Percentiles rank a stretch among this genome's conserved stretches.
phyloP scores from a whole-genome alignment of 495 filamentous ascomycete genomes.

The Schizothecium vesticola region DNA sequence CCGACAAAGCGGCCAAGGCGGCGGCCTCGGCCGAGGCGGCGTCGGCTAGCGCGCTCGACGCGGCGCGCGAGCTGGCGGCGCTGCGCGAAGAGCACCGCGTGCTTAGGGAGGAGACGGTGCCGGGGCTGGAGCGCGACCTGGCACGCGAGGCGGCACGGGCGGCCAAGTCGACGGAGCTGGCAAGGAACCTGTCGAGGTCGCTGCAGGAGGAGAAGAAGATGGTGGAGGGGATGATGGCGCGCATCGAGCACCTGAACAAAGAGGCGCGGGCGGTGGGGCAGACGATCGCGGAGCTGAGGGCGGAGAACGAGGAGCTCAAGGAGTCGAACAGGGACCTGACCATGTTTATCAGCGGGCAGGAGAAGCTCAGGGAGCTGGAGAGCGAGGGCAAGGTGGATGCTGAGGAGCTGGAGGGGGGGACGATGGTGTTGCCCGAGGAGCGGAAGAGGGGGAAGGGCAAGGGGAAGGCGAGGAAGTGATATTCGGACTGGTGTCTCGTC shows the following conservation, averaged over 20 bases:
- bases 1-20: slow-evolving; percentile 80
- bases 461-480: slow-evolving; percentile 14
- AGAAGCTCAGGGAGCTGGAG: slow-evolving; percentile 70
- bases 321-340: slow-evolving; percentile 87
- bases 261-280: slow-evolving; percentile 51
- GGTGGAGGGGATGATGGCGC: slow-evolving; percentile 67
- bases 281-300: slow-evolving; percentile 50
- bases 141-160: slow-evolving; percentile 61
- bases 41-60: slow-evolving; percentile 44
- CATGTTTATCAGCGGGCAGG: slow-evolving; percentile 80
- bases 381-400: slow-evolving; percentile 55
- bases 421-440: slow-evolving; percentile 40
- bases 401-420: slow-evolving; percentile 47
- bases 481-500: background rate
- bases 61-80: slow-evolving; percentile 42
- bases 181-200: slow-evolving; percentile 67
- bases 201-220: slow-evolving; percentile 87
- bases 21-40: slow-evolving; percentile 60
- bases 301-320: slow-evolving; percentile 56
- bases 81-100: slow-evolving; percentile 52
- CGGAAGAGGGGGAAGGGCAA: slow-evolving; percentile 41
- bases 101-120: slow-evolving; percentile 55
- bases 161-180: slow-evolving; percentile 66
- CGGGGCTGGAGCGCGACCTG: slow-evolving; percentile 63
- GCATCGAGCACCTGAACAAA: slow-evolving; percentile 61